Percentiles rank a stretch among this genome's conserved stretches.
Conservation (phyloP, 2,329 filamentous ascomycete species). For the Paraphoma chrysanthemicola region DNA sequence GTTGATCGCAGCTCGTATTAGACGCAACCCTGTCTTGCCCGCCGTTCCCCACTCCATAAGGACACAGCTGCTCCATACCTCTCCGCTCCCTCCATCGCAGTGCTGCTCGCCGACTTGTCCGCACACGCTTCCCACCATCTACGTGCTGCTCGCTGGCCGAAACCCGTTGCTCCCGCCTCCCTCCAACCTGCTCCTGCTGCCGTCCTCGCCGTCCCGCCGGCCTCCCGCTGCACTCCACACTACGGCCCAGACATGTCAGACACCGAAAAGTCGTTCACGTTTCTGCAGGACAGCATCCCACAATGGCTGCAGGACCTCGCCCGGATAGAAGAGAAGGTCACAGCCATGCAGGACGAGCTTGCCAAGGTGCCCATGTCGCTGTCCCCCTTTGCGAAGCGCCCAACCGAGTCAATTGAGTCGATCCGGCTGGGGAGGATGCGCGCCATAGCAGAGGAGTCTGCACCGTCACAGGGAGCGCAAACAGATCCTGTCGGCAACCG, state of each 20-base stretch:
- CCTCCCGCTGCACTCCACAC: not conserved
- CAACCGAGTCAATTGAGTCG: constrained; percentile 47
- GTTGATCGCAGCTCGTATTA: constrained; percentile 37
- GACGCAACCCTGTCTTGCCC: constrained; percentile 32
- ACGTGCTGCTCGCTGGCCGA: constrained; percentile 22
- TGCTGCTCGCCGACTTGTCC: constrained; percentile 2
- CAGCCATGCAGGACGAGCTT: constrained; percentile 43
- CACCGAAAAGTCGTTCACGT: constrained; percentile 46
- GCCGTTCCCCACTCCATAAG: constrained; percentile 34
- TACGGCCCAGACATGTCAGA: constrained; percentile 43
- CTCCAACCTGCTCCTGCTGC: not conserved
- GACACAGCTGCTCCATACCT: not conserved
- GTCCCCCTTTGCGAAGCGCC: constrained; percentile 38
- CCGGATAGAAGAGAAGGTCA: constrained; percentile 40
- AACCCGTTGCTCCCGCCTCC: constrained; percentile 7
- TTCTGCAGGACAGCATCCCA: constrained; percentile 47
- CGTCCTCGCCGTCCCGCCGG: constrained; percentile 3
- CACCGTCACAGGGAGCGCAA: constrained; percentile 19
- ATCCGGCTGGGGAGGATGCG: constrained; percentile 36
- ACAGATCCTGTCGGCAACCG: constrained; percentile 26
- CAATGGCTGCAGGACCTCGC: constrained; percentile 46
- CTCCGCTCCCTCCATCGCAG: not conserved
- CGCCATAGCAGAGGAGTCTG: constrained; percentile 26
- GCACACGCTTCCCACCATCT: constrained; percentile 7
- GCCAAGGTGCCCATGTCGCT: constrained; percentile 33